Base-by-base conservation (phyloP, 768 basidiomycete species). In the Exidia glandulosa region DNA sequence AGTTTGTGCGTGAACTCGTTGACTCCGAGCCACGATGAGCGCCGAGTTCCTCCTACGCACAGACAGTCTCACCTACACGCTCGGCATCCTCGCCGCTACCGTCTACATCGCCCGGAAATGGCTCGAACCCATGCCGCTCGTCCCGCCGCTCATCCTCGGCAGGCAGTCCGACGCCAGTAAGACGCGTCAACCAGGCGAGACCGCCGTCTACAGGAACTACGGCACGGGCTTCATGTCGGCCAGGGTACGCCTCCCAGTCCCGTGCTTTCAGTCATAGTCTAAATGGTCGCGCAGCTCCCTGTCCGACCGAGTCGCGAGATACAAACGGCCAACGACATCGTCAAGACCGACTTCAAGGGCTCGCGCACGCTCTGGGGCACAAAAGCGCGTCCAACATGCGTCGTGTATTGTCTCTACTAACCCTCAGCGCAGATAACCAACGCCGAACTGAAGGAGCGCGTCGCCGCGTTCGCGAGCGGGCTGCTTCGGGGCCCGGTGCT, bases 61-160 rank as follows among this genome's bases (percentile, higher is more conserved):
- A 9, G 50, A 54, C 29, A 54, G 14, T 25, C 50, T 54, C 16
- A 54, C 50, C 9, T 54, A 54, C 50, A 54, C 50, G 16, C 50
- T 54, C 50, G 50, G 50, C 50, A 13, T 54, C 50, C 6, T 54
- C 27, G 65, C 88, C 87, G 3, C 87, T 88, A 65, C 85, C 87
- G 2, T 66, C 19, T 60, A 45, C 50, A 27, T 59, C 23, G 54
- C 34, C n/a, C 32, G 16, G 30, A 59, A 63, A 50, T 56, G 62
- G 48, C 19, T 62, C 23, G 19, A 59, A 41, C 60, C 65, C 31
- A 45, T 55, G 32, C 57, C 63, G 37, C 81, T 94, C 47, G 92
- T 94, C 0, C 94, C 96, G 67, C 94, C 94, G n/a, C 88, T 97
- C 64, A 79, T 95, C 9, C 80, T 97, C 1, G 93, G 94, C 6